Base-by-base conservation (phyloP, 805 yeast genomes). In the Wickerhamiella azymoides region DNA sequence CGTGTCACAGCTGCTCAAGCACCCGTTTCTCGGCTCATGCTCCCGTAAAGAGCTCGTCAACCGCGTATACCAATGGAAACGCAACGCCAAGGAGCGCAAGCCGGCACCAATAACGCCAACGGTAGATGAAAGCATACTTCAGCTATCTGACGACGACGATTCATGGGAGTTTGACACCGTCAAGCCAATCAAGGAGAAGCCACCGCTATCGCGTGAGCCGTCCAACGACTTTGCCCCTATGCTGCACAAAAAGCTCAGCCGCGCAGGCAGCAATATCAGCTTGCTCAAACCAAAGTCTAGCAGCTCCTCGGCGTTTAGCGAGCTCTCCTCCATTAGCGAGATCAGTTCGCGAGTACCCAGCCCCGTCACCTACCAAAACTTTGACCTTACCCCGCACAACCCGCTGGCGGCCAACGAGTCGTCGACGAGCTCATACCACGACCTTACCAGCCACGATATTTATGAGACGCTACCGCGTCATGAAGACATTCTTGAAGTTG, bases 1-100 rank as follows among this genome's bases (percentile, higher is more conserved):
- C 13, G 84, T 94, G 0, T 64, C 65, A 21, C 69, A 65, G 19
- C 66, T 89, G 19, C 61, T 84, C 43, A 73, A 69, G 48, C 93
- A 83, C 57, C 70, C 70, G 44, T 89, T 80, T 53, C 62, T 80
- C 16, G 41, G 21, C 3, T 39, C 44, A 10, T 47, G 55, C 9
- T 43, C 46, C 18, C 42, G 47, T 6, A 42, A 32, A 25, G 56
- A 47, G 38, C 51, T 56, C 17, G 42, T 50, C n/a, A 25, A 16
- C 3, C 35, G 50, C 7, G 49, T 52, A 16, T 51, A 50, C 19
- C 49, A 51, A 37, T 49, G 47, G 35, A 37, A 32, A 25, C 35
- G 36, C 13, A 42, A 42, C 14, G 19, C 35, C 27, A 28, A 32
- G 26, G 11, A 35, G 8, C 25, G 36, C 16, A 18, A 17, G 36